Base-by-base conservation (phyloP, 2,329 filamentous ascomycete genomes). In the Beauveria sp. region DNA sequence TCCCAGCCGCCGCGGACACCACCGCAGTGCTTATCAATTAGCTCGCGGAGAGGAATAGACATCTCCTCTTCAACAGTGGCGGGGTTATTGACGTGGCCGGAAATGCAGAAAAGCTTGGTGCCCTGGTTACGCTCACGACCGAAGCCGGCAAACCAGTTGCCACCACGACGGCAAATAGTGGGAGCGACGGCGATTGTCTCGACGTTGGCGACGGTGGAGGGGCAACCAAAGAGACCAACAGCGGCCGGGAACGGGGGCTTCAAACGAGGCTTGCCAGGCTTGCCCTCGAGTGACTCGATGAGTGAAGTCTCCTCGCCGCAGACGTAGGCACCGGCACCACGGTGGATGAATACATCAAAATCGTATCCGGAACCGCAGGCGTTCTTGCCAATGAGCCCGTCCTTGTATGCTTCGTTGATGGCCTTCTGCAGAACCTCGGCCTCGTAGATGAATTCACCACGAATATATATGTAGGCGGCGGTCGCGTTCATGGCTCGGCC, bases 41-140 rank as follows among this genome's bases (percentile, higher is more conserved):
- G 86, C 77, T 99, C 94, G 50, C 90, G 88, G 63, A 99, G 85
- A 48, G 94, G 89, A 68, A 99, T 99, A 57, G 91, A 96, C 94
- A 99, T 99, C 79, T 99, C 94, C 79, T 99, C 94, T 77, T 99
- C 94, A 63, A 99, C 94, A 1, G 94, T 97, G 76, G 86, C 91
- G 59, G 94, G 94, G 81, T 97, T 96, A 84, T 99, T 99, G 80
- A 99, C 94, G 76, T 97, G 91, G 30, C 94, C 94, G 59, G 93
- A 97, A 74, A 99, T 97, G 76, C 92, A 97, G 82, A 89, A 99
- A 47, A 99, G 89, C 83, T 99, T 99, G 66, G 94, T 99, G 70
- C 94, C 94, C 69, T 91, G 84, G 79, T 99, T 99, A 67, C 94
- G 88, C 80, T 97, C 93, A 68, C 94, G 92, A 58, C 94, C 94